phyloP scores from a whole-genome alignment of 306 rosid genomes.

The Cucumis cinereus region DNA sequence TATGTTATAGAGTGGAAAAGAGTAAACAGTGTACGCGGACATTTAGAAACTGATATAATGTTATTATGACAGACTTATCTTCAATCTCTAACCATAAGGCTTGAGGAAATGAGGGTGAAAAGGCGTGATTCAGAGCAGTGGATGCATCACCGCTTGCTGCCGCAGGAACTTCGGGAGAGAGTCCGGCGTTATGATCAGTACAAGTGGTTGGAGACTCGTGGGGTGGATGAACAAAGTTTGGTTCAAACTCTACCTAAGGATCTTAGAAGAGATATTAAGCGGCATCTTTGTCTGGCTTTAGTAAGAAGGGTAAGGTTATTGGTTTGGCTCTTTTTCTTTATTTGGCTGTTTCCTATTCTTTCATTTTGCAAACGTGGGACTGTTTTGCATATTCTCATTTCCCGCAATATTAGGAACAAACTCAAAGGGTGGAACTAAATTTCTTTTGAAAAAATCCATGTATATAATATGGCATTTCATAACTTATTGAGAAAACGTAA shows the following conservation, averaged over 20 bases:
- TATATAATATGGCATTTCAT: neutral
- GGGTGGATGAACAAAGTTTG: conserved; percentile 80
- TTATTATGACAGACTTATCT: conserved; percentile 74
- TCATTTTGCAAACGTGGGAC: neutral
- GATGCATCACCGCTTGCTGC: conserved; percentile 99
- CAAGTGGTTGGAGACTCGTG: conserved; percentile 98
- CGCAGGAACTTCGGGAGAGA: conserved; percentile 77
- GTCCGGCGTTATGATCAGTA: conserved; percentile 97
- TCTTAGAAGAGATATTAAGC: conserved; percentile 91
- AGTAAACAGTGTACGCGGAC: neutral
- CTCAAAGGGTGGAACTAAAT: neutral
- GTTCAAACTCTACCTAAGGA: conserved; percentile 95
- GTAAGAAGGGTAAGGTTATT: conserved; percentile 79
- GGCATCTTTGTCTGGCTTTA: conserved; percentile 93
- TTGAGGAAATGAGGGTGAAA: conserved; percentile 98
- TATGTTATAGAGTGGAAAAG: neutral
- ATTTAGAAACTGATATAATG: conserved; percentile 8
- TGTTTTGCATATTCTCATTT: neutral
- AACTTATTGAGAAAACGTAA: neutral
- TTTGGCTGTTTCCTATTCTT: neutral
- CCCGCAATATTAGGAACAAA: too few species aligned
- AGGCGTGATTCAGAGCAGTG: conserved; percentile 98
- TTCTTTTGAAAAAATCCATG: neutral
- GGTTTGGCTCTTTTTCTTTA: neutral
- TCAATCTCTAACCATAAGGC: conserved; percentile 93